These are phyloP conservation scores for Cucumis hystrix DNA, from an alignment of 306 rosid species.

Conservation along the genomic window DNA sequence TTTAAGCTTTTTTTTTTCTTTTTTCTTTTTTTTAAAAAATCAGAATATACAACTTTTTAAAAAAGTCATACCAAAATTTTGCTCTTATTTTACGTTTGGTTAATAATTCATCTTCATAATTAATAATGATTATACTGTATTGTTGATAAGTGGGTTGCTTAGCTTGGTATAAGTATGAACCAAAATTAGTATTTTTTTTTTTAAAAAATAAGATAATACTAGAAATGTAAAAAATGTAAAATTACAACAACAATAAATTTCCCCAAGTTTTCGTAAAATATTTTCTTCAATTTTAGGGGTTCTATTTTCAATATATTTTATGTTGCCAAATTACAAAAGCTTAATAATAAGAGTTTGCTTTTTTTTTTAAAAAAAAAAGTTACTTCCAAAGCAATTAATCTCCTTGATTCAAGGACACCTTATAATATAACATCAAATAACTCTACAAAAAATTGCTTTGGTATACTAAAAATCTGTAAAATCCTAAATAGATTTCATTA, in stretches of 20 bases:
- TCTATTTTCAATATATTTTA: background rate
- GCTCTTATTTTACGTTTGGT: no score
- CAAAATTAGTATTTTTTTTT: background rate
- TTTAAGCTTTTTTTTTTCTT: no score
- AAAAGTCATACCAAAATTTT: no score
- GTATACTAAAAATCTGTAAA: background rate
- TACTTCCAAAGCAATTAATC: background rate
- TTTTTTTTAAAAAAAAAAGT: background rate
- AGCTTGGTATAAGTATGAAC: background rate
- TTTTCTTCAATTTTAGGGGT: background rate
- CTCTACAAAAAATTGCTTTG: background rate
- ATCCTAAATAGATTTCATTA: background rate
- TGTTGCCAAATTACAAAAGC: background rate
- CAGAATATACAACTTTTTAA: no score
- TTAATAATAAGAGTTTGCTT: background rate
- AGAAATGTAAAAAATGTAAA: no score
- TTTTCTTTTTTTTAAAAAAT: no score
- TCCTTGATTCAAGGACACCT: background rate
- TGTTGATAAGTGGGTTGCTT: background rate
- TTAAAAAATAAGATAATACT: background rate
- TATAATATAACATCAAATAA: background rate
- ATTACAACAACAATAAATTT: background rate
- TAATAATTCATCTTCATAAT: no score
- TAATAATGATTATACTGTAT: background rate
- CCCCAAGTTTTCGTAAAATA: background rate